Conservation (phyloP, 768 basidiomycete genomes). For the Tricholoma furcatifolium region DNA sequence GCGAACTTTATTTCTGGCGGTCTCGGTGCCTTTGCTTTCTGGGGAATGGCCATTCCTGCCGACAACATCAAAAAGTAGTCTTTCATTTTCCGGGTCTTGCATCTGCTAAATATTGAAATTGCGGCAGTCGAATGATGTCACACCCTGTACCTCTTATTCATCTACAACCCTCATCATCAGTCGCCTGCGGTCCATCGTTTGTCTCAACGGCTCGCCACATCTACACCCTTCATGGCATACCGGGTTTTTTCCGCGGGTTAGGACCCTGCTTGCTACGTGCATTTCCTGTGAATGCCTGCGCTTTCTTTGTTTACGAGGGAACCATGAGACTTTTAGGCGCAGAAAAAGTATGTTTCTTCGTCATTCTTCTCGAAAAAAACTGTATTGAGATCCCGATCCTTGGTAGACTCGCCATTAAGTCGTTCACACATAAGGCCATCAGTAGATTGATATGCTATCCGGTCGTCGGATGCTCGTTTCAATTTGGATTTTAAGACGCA, state of each 20-base stretch:
- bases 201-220: constrained; percentile 50
- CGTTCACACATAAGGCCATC: background rate
- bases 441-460: no score
- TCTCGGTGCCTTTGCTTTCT: constrained; percentile 59
- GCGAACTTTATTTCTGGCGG: constrained; percentile 70
- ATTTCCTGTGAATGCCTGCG: constrained; percentile 78
- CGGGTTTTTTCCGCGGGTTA: constrained; percentile 66
- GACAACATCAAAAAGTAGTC: constrained; percentile 83
- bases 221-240: constrained; percentile 47
- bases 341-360: constrained; percentile 50
- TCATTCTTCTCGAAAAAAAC: constrained; percentile 7
- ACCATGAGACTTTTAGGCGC: constrained; percentile 64
- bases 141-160: constrained; percentile 47
- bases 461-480: no score
- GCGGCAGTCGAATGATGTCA: constrained; percentile 62
- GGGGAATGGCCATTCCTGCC: constrained; percentile 68
- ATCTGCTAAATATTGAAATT: constrained; percentile 13
- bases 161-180: constrained; percentile 28
- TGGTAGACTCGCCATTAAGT: constrained; percentile 42
- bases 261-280: constrained; percentile 69
- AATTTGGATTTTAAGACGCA: no score
- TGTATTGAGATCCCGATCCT: constrained; percentile 12
- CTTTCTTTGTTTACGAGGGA: constrained; percentile 77
- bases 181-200: constrained; percentile 44
- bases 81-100: constrained; percentile 1